Evolutionary conservation across 306 rosid species (phyloP).

Genomic region (Lathyrus tuberosus): DNA sequence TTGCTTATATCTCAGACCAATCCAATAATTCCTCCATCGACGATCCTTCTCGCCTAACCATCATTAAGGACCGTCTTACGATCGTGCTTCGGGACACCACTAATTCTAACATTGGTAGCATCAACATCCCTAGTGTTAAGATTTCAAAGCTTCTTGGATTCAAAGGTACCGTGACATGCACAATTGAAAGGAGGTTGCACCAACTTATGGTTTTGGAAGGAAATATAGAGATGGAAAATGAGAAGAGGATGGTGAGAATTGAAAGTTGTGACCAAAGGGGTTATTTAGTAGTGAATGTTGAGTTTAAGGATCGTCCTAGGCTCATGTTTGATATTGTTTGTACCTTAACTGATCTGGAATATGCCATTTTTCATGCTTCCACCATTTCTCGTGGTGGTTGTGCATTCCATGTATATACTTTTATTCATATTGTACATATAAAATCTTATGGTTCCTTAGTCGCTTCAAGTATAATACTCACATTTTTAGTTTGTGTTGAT

Average conservation of each 20-base stretch:
- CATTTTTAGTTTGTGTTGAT: conserved; percentile 12
- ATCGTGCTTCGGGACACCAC: no score
- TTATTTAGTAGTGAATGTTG: conserved; percentile 61
- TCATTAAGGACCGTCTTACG: no score
- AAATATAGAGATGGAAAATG: conserved; percentile 58
- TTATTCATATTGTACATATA: no score
- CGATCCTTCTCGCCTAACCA: no score
- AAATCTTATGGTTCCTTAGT: no score
- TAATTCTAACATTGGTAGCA: no score
- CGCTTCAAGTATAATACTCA: no score
- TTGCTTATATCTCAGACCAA: no score
- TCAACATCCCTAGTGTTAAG: no score
- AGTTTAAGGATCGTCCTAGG: conserved; percentile 65
- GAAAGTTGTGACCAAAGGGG: conserved; percentile 67
- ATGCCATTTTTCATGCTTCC: conserved; percentile 71
- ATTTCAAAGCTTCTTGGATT: conserved; percentile 34
- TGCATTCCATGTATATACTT: conserved; percentile 57
- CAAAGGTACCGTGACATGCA: conserved; percentile 47
- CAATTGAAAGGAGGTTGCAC: conserved; percentile 70
- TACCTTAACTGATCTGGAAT: conserved; percentile 74
- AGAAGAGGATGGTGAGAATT: conserved; percentile 47
- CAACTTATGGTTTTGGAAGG: conserved; percentile 61
- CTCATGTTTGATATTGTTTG: conserved; percentile 83
- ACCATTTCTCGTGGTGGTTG: conserved; percentile 43
- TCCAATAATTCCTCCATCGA: no score